phyloP scores from a whole-genome alignment of 164 flowering plant species.

The Saururus chinensis region DNA sequence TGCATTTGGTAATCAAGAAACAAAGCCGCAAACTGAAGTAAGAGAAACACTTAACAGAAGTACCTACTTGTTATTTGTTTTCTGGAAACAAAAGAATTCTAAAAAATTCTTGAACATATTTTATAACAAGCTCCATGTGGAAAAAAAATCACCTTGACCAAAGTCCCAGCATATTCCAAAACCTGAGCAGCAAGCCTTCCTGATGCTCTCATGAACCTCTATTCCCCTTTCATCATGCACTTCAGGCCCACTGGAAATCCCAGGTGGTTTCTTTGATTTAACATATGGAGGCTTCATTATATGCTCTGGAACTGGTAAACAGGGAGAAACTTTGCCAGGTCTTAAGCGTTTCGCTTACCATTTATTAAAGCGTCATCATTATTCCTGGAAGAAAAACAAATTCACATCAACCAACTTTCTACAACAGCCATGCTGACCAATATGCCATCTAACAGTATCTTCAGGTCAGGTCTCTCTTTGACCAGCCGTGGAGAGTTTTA shows the following conservation, averaged over 20 bases:
- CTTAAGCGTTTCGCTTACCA: constrained; percentile 46
- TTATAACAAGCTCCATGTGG: neutral
- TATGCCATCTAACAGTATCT: neutral
- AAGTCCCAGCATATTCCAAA: constrained; percentile 85
- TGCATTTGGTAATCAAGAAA: neutral
- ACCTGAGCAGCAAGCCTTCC: constrained; percentile 93
- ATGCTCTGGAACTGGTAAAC: constrained; percentile 67
- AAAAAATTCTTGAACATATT: neutral
- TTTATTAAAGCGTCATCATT: constrained; percentile 10
- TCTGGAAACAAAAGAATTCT: neutral
- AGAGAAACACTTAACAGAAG: neutral
- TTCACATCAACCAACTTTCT: neutral
- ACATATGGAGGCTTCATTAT: constrained; percentile 79
- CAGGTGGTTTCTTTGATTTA: constrained; percentile 40
- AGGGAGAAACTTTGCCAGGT: constrained; percentile 85
- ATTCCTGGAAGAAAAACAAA: constrained; percentile 22
- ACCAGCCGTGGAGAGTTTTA: too few relatives aligned
- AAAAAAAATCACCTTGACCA: constrained; percentile 63
- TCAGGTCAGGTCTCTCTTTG: neutral
- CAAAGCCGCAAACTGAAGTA: neutral
- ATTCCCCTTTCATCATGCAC: constrained; percentile 79
- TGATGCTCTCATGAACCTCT: constrained; percentile 87
- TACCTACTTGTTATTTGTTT: neutral
- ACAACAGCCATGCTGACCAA: neutral
- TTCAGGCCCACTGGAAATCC: constrained; percentile 65